These are phyloP conservation scores for Omphalotus olearius DNA, from an alignment of 1,284 basidiomycete species.

Conservation along the genomic window DNA sequence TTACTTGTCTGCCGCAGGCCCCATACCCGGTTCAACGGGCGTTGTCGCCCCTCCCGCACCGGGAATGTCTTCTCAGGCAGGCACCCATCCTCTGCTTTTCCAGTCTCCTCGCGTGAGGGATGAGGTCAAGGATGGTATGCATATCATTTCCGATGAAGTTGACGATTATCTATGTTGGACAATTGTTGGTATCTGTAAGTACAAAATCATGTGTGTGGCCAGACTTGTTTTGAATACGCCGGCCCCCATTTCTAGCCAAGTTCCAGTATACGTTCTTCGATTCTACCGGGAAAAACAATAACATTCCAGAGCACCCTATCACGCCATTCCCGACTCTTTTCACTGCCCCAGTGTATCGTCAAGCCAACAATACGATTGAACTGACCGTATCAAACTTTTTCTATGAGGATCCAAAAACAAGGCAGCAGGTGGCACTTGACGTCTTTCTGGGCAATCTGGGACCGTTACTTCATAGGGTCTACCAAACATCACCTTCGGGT, in stretches of 20 bases:
- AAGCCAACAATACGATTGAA: slow-evolving; percentile 70
- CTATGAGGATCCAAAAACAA: slow-evolving; percentile 65
- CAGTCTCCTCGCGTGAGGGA: slow-evolving; percentile 70
- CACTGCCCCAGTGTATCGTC: slow-evolving; percentile 73
- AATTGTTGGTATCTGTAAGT: slow-evolving; percentile 91
- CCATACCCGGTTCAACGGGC: slow-evolving; percentile 70
- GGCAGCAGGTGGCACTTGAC: slow-evolving; percentile 66
- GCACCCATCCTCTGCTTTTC: slow-evolving; percentile 76
- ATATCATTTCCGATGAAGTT: slow-evolving; percentile 75
- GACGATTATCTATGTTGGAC: slow-evolving; percentile 96
- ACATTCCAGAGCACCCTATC: slow-evolving; percentile 73
- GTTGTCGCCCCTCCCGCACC: slow-evolving; percentile 59
- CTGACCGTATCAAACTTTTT: slow-evolving; percentile 84
- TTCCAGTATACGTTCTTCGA: slow-evolving; percentile 96
- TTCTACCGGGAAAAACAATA: slow-evolving; percentile 74
- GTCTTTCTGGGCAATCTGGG: slow-evolving; percentile 89
- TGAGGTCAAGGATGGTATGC: slow-evolving; percentile 69
- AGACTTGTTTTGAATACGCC: slow-evolving; percentile 15
- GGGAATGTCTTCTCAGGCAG: slow-evolving; percentile 68
- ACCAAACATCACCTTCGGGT: slow-evolving; percentile 62
- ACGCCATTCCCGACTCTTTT: slow-evolving; percentile 89
- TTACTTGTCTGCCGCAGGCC: slow-evolving; percentile 80
- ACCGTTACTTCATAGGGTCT: slow-evolving; percentile 69
- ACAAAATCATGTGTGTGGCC: slow-evolving; percentile 13
- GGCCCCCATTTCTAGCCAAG: slow-evolving; percentile 51